A percentile compares a stretch with the other conserved stretches of the same genome.
These are phyloP conservation scores for Saturnispora diversa DNA, from an alignment of 805 yeast genomes.

Conservation along the genomic window DNA sequence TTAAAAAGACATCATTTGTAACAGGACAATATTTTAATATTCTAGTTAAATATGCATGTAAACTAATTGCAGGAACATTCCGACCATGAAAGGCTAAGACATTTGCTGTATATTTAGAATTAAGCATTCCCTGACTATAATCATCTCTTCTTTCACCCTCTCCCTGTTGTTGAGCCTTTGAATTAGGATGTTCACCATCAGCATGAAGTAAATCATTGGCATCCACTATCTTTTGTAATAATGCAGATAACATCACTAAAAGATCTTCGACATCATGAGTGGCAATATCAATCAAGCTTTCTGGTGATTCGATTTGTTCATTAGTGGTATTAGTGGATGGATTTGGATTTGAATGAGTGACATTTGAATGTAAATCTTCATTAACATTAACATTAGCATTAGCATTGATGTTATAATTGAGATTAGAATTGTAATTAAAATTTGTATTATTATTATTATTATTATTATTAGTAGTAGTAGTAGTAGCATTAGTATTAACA, in stretches of 20 bases:
- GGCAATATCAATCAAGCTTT: conserved; percentile 46
- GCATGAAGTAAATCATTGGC: conserved; percentile 83
- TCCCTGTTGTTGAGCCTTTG: conserved; percentile 7
- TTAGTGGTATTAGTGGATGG: conserved; percentile 1
- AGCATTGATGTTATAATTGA: too few relatives aligned
- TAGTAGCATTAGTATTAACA: too few relatives aligned
- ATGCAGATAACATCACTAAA: conserved; percentile 74
- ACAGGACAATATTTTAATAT: conserved; percentile 96
- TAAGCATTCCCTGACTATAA: conserved; percentile 14
- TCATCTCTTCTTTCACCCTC: conserved; percentile 16
- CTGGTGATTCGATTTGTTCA: background rate
- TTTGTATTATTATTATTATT: too few relatives aligned
- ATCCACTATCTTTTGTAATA: conserved; percentile 78
- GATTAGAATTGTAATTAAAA: too few relatives aligned
- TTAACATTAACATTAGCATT: too few relatives aligned
- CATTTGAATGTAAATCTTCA: too few relatives aligned
- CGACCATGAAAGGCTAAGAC: conserved; percentile 92
- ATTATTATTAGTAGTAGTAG: too few relatives aligned
- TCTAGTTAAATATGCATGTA: conserved; percentile 82
- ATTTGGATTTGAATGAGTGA: too few relatives aligned
- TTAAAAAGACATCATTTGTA: conserved; percentile 92
- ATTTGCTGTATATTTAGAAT: conserved; percentile 49
- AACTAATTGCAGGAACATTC: conserved; percentile 89
- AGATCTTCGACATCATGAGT: conserved; percentile 76
- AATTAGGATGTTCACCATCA: conserved; percentile 25